phyloP scores from a whole-genome alignment of 768 basidiomycete species.

The Phlebiopsis flavidoalba region DNA sequence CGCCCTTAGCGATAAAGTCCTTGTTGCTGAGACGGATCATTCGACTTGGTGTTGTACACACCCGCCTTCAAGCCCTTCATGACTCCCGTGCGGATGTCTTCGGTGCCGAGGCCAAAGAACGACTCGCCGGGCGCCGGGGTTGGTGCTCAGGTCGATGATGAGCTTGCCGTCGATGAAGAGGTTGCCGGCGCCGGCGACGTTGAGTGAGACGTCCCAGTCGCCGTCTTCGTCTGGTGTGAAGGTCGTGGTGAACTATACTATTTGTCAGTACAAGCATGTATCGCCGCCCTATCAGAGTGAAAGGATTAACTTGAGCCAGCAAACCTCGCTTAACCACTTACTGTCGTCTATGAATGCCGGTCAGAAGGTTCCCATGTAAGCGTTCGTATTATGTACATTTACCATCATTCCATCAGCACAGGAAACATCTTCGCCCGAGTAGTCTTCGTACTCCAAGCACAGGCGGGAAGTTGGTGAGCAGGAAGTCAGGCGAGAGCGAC shows the following conservation, averaged over 20 bases:
- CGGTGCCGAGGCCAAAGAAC: conserved; percentile 41
- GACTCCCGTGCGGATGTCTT: conserved; percentile 31
- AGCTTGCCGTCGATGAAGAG: conserved; percentile 47
- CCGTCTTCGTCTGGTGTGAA: conserved; percentile 49
- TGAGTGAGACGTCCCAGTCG: conserved; percentile 46
- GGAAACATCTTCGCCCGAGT: conserved; percentile 31
- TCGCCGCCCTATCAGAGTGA: background rate
- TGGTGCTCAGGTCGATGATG: conserved; percentile 40
- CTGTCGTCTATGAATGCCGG: conserved; percentile 25
- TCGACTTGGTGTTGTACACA: conserved; percentile 33
- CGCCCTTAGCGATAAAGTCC: conserved; percentile 22
- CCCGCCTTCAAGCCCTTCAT: conserved; percentile 38
- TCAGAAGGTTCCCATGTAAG: background rate
- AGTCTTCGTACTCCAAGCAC: conserved; percentile 36
- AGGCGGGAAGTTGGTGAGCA: conserved; percentile 16
- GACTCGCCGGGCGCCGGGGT: conserved; percentile 30
- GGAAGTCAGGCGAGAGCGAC: conserved; percentile 24
- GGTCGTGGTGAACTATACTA: conserved; percentile 32
- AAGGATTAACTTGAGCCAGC: conserved; percentile 35
- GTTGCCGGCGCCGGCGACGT: conserved; percentile 38
- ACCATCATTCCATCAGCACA: conserved; percentile 39
- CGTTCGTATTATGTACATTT: conserved; percentile 13
- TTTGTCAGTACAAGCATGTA: background rate
- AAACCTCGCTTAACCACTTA: conserved; percentile 37
- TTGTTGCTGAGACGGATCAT: conserved; percentile 22